Evolutionary conservation across 345 rosid species (phyloP), one percentile per base, ranked within the genome.

Genomic region (Citrus mangshanensis): DNA sequence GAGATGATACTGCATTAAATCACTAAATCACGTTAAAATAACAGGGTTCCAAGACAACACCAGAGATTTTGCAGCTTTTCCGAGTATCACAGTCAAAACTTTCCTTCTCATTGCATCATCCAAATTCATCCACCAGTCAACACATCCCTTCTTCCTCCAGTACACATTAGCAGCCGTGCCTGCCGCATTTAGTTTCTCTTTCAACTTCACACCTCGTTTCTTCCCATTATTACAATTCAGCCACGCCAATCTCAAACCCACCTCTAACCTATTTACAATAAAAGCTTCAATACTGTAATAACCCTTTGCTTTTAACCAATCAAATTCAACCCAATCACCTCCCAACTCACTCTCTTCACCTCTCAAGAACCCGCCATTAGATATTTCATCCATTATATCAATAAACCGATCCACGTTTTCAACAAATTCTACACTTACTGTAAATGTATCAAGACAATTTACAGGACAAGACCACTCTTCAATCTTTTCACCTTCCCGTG

Each of bases 201-300:
- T 95, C 86, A 95, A 78, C 82, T 89, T 93, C 82, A 89, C 86
- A 70, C 98, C 94, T 87, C 91, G 84, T 82, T 86, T 92, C 88
- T 88, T 95, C 37, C 88, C 93, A 79, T 71, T 83, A 79, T 75
- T 81, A 80, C 86, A 85, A 79, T 88, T 93, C 85, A 93, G 42
- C 99, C 99, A 95, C 32, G 97, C 94, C 78, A 95, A 72, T 85
- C 99, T 93, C 91, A 95, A 70, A 25, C 92, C 88, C 70, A 93
- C 92, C 86, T 95, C 99, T 72, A 95, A 84, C 86, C 93, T 86
- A 80, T 92, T 95, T 6, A 88, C 99, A 40, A 93, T 79, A 84
- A 92, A 95, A 59, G 92, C 96, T 86, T 88, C 97, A 51, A 93
- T 62, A 71, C 88, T 89, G 62, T 95, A 95, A 81, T 93, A 93